Base-by-base conservation (phyloP, 768 basidiomycete genomes). In the Leccinellum luteum region DNA sequence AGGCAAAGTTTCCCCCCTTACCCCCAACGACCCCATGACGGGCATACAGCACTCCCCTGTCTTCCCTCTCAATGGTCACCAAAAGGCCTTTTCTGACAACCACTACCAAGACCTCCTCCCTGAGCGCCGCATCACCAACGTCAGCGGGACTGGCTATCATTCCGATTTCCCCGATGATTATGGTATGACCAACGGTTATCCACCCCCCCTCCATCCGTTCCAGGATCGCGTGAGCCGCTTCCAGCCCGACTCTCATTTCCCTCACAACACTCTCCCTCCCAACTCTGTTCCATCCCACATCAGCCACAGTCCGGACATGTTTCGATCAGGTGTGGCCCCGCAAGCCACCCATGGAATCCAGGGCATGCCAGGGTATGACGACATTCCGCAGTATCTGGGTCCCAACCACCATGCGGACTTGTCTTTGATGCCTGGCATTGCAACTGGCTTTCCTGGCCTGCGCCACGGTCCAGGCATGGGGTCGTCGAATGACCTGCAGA, bases 1-100 rank as follows among this genome's bases (percentile, higher is more conserved):
- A 57, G 88, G 87, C 60, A 90, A 89, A 72, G 86, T 85, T 51
- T 90, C 90, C 19, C 87, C 90, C 0, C 76, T 89, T 45, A 87
- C 87, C 13, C 87, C 88, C 32, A 85, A 72, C 64, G 89, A 90
- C 70, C 75, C 83, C 44, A 81, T 84, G 59, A 73, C 76, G 56
- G 77, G 77, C 50, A 75, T 90, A 8, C 85, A 85, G 63, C 81
- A 81, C 60, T 71, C 81, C 6, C 74, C 81, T 15, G 76, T 71
- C 7, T 87, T 85, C 65, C 75, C 84, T 21, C 72, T 73, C 57
- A 68, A 60, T 21, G 65, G 66, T 13, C 70, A 70, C 59, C 70
- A 68, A 58, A 88, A 90, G 68, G 85, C 86, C 60, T 90, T 79
- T 65, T 73, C 81, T 38, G 73, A 80, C 17, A 63, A 66, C 9